Base-by-base conservation (phyloP, 2,329 filamentous ascomycete genomes). In the Exophiala oligosperma region DNA sequence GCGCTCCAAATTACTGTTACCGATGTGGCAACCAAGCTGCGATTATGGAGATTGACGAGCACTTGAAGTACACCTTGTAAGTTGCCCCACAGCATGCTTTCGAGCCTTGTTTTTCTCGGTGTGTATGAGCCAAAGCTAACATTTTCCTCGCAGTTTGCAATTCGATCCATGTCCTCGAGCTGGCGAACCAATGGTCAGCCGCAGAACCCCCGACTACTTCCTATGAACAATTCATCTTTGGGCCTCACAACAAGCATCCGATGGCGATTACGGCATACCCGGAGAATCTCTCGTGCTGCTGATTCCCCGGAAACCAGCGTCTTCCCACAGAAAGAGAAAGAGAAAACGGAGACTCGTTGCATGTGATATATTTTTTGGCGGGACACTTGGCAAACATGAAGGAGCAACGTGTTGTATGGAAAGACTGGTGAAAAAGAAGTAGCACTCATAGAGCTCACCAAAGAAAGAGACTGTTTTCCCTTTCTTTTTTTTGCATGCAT, bases 1-100 rank as follows among this genome's bases (percentile, higher is more conserved):
- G 71, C 86, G 90, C 90, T 54, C 90, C 90, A 64, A 93, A 93
- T 76, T 99, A 99, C 82, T 99, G 93, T 81, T 97, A 99, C 83
- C 86, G 94, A 75, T 99, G 94, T 73, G 94, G 94, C 72, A 99
- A 99, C 78, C 94, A 97, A 78, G 94, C 94, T 57, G 94, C 94
- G n/a, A 97, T 99, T 75, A 99, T 99, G 94, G 94, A 97, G 78
- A 99, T 99, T 76, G 94, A 97, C 67, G 94, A 99, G 79, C 92
- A 97, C 76, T 80, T 99, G 73, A 97, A 99, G 82, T 99, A 97
- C 79, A 97, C 94, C 71, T 97, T 99, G 93, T 97, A 84, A 77
- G 92, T 87, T 32, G 47, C n/a, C 32, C 38, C 43, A 11, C 40
- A 4, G 21, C 40, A 17, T 17, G 17, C 17, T 17, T 17, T 17